Percentiles rank a stretch among this genome's conserved stretches.
These are phyloP conservation scores for Phytophthora melonis DNA, from an alignment of 352 stramenopile species.

Conservation along the genomic window DNA sequence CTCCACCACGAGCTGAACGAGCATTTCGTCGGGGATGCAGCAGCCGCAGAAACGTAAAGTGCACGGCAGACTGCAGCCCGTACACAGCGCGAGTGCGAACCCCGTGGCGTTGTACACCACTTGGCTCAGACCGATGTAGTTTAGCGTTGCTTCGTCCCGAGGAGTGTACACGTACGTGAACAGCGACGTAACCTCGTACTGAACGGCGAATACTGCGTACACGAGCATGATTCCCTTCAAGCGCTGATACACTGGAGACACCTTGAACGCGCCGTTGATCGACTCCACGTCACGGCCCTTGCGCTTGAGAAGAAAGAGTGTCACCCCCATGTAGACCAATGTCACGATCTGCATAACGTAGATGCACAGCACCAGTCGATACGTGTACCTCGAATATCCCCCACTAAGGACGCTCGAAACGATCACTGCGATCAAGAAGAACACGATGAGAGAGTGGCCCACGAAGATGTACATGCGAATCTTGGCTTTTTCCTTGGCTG, in stretches of 20 bases:
- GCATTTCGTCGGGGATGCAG: constrained; percentile 58
- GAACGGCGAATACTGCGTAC: constrained; percentile 56
- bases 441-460: constrained; percentile 40
- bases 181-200: constrained; percentile 61
- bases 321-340: constrained; percentile 53
- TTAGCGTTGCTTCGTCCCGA: constrained; percentile 31
- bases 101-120: constrained; percentile 52
- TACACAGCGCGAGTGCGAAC: constrained; percentile 48
- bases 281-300: constrained; percentile 63
- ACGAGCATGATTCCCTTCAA: constrained; percentile 68
- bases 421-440: constrained; percentile 41
- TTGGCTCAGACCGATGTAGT: constrained; percentile 51
- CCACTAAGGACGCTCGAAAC: constrained; percentile 33
- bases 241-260: constrained; percentile 63
- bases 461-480: constrained; percentile 51
- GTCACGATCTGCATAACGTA: constrained; percentile 60
- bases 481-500: constrained; percentile 45
- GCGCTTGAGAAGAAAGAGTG: constrained; percentile 50
- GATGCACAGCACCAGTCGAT: constrained; percentile 46
- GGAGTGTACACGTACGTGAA: constrained; percentile 49
- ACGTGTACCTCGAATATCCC: constrained; percentile 53
- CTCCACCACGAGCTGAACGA: constrained; percentile 50
- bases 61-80: constrained; percentile 65
- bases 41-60: constrained; percentile 49
- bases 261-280: constrained; percentile 59